These are phyloP conservation scores for Ilyonectria sp. DNA, from an alignment of 2,329 filamentous ascomycete species.

Conservation along the genomic window DNA sequence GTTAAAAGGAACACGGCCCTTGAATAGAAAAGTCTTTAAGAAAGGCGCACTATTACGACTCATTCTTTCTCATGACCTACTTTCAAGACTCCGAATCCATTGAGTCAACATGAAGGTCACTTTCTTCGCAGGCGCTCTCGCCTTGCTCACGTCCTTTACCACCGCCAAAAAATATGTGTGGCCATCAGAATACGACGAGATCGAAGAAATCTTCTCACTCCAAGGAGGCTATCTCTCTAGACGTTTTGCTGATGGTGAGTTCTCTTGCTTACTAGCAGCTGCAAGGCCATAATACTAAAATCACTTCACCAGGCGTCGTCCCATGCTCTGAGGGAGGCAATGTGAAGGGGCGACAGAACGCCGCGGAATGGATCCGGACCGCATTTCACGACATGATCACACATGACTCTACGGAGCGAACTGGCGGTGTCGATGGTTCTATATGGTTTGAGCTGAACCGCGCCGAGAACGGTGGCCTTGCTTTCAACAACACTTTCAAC, in stretches of 20 bases:
- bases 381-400: conserved; percentile 48
- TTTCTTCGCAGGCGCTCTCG: background rate
- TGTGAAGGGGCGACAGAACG: conserved; percentile 37
- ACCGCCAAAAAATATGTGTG: conserved; percentile 29
- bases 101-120: conserved; percentile 8
- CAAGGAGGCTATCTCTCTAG: conserved; percentile 22
- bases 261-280: background rate
- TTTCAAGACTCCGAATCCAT: background rate
- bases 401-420: conserved; percentile 36
- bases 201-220: conserved; percentile 35
- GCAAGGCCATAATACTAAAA: background rate
- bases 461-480: conserved; percentile 40
- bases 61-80: background rate
- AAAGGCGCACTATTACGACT: background rate
- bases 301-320: conserved; percentile 31
- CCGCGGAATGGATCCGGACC: conserved; percentile 47
- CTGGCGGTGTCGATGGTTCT: conserved; percentile 45
- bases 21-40: background rate
- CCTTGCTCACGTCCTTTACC: background rate
- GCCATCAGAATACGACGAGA: conserved; percentile 39
- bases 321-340: conserved; percentile 39
- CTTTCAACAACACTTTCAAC: conserved; percentile 48
- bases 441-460: conserved; percentile 46
- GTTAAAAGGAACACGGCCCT: background rate
- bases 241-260: conserved; percentile 29